Percentiles rank a stretch among this genome's conserved stretches.
phyloP scores from a whole-genome alignment of 345 rosid genomes.

The Boechera divaricarpa region DNA sequence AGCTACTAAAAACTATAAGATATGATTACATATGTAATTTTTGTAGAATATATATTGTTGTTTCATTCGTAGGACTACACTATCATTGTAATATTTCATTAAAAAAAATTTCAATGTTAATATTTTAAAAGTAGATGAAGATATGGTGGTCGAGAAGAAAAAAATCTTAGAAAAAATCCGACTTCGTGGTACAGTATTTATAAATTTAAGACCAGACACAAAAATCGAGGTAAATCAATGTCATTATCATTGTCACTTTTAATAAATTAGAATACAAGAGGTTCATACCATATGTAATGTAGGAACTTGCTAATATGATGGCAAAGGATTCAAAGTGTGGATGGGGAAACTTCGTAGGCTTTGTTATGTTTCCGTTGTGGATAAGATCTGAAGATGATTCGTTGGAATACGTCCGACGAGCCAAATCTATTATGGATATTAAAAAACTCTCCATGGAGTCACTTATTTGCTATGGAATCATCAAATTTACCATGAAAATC shows the following conservation, averaged over 20 bases:
- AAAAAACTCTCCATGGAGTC: conserved; percentile 58
- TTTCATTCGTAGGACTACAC: background rate
- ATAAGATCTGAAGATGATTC: conserved; percentile 48
- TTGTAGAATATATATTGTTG: background rate
- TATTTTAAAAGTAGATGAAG: conserved; percentile 13
- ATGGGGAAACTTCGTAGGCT: conserved; percentile 59
- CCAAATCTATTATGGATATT: conserved; percentile 51
- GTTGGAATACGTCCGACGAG: conserved; percentile 50
- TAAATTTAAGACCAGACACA: conserved; percentile 53
- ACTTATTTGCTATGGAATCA: background rate
- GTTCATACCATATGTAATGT: background rate
- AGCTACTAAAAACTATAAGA: background rate
- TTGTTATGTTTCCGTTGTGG: conserved; percentile 49
- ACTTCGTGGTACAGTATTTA: conserved; percentile 33
- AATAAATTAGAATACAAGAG: background rate
- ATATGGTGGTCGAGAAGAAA: conserved; percentile 19
- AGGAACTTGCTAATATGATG: conserved; percentile 55
- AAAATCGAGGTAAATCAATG: conserved; percentile 51
- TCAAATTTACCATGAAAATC: conserved; percentile 32
- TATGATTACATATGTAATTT: background rate
- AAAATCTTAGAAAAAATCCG: background rate
- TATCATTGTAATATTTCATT: background rate
- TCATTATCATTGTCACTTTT: background rate
- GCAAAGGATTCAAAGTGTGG: conserved; percentile 40
- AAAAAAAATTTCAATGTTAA: background rate